Base-by-base conservation (phyloP, 805 yeast genomes). In the Aciculoconidium aculeatum region DNA sequence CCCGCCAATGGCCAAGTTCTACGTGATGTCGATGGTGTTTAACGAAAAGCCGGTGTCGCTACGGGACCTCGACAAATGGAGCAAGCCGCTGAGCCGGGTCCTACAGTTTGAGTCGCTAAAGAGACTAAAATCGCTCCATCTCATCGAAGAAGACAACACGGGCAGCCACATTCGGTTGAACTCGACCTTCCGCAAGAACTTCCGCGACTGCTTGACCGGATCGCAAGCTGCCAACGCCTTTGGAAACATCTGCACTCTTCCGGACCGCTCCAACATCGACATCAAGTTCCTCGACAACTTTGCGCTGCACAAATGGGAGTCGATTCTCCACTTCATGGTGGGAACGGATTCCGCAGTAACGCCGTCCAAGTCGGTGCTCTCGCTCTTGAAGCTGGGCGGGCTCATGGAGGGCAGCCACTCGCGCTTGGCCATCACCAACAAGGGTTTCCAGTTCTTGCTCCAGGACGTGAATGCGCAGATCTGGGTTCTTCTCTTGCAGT, bases 261-360 rank as follows among this genome's bases (percentile, higher is more conserved):
- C 66, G 6, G 78, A 77, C 37, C 70, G 73, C 25, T 70, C 72
- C 32, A 60, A 61, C 17, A 80, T 82, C 4, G 77, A 73, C 26
- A 55, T 77, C n/a, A 70, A 67, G 20, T 80, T 79, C 44, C 62
- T 90, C 27, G 94, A 85, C 42, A 65, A 65, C 21, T 88, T 86
- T 56, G 94, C 96, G 9, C 71, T 86, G 5, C 72, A 70, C 25
- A 86, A 82, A 49, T 92, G 98, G 98, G 99, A 92, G 51, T 75
- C 85, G 6, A 90, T 92, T 42, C 65, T 92, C 44, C 97, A 92
- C 65, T 92, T 80, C 61, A 90, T 92, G 97, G 99, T 92, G 24
- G 96, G 97, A 2, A 85, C 96, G 0, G 83, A 84, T 29, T 59
- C 79, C 25, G 65, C 72, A 7, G 69, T 65, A 11, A 60, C 73